Conservation (phyloP, 768 basidiomycete species). For the Termitomyces sp. region DNA sequence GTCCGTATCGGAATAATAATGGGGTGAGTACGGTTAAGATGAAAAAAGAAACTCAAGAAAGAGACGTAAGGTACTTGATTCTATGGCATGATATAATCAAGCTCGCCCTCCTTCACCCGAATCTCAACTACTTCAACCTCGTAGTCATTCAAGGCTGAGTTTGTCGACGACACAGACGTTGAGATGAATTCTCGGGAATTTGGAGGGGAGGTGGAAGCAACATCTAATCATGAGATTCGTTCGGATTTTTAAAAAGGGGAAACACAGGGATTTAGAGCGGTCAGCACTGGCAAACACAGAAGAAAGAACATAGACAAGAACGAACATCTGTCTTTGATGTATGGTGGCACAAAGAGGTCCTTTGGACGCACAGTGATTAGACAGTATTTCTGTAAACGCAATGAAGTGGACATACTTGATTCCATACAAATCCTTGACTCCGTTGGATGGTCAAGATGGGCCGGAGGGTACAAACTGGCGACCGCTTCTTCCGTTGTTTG, state of each 20-base stretch:
- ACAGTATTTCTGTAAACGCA: neutral
- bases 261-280: conserved; percentile 7
- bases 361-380: conserved; percentile 22
- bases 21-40: neutral
- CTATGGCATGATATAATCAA: conserved; percentile 72
- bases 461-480: conserved; percentile 59
- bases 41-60: neutral
- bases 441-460: conserved; percentile 85
- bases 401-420: conserved; percentile 54
- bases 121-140: conserved; percentile 89
- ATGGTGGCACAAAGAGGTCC: conserved; percentile 86
- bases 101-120: conserved; percentile 74
- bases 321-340: conserved; percentile 89
- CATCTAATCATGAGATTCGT: conserved; percentile 43
- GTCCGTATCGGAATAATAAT: neutral
- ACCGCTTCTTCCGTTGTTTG: conserved; percentile 52
- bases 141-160: conserved; percentile 67
- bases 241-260: conserved; percentile 6
- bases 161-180: conserved; percentile 64
- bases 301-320: conserved; percentile 23
- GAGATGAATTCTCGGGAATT: conserved; percentile 64
- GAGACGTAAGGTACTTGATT: conserved; percentile 6
- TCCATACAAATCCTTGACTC: conserved; percentile 91
- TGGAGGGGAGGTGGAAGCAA: conserved; percentile 81
- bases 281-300: conserved; percentile 17